Percentiles rank a stretch among this genome's conserved stretches.
phyloP scores from a whole-genome alignment of 2,329 filamentous ascomycete genomes.

The Lasiodiplodia citricola region DNA sequence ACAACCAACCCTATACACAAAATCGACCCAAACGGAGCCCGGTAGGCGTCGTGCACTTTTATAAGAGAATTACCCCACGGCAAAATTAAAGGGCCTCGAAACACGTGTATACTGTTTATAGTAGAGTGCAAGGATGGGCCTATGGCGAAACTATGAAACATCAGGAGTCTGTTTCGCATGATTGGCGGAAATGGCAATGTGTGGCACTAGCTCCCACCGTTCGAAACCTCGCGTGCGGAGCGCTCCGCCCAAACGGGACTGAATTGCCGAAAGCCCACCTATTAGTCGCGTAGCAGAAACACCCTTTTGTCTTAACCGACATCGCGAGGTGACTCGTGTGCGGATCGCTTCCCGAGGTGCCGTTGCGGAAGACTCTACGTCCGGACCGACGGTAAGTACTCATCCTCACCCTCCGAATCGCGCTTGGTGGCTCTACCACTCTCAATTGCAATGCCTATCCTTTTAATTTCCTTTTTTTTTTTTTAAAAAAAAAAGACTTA shows the following conservation, averaged over 20 bases:
- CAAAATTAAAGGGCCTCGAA: constrained; percentile 11
- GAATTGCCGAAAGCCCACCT: constrained; percentile 14
- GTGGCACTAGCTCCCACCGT: constrained; percentile 7
- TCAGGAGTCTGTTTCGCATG: neutral
- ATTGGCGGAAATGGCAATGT: constrained; percentile 23
- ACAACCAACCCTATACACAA: constrained; percentile 9
- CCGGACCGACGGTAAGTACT: too few relatives aligned
- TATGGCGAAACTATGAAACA: constrained; percentile 15
- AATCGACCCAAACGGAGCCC: neutral
- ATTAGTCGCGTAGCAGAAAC: neutral
- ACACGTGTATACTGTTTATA: constrained; percentile 17
- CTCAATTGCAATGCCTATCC: too few relatives aligned
- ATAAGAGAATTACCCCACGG: neutral
- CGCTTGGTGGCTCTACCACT: too few relatives aligned
- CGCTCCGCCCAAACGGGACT: constrained; percentile 9
- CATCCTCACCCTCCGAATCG: too few relatives aligned
- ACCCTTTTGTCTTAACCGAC: neutral
- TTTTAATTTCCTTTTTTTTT: too few relatives aligned
- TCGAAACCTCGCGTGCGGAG: constrained; percentile 14
- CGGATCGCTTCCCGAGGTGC: too few relatives aligned
- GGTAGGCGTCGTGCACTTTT: neutral
- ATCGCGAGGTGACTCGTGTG: neutral
- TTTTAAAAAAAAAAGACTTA: too few relatives aligned
- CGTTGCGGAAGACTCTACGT: too few relatives aligned
- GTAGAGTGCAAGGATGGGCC: constrained; percentile 16